Evolutionary conservation across 306 rosid species (phyloP).

Genomic region (Mimosa bimucronata): DNA sequence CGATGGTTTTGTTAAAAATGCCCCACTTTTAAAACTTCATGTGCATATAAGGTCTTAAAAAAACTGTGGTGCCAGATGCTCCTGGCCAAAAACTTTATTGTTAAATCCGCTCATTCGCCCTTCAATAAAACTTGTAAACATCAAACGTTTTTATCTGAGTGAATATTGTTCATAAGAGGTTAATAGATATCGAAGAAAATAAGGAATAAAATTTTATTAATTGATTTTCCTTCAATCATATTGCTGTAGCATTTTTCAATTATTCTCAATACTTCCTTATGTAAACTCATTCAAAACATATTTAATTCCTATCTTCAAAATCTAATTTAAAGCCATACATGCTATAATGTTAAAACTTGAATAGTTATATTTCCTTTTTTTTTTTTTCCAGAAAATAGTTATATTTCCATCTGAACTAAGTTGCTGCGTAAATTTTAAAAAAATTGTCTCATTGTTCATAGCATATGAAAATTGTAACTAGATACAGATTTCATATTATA

Average conservation of each 20-base stretch:
- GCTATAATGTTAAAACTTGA: background rate
- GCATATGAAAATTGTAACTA: background rate
- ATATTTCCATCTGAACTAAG: background rate
- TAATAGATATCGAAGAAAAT: no score
- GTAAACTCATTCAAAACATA: background rate
- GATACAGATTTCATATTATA: constrained; percentile 1
- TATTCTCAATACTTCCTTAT: background rate
- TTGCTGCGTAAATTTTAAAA: background rate
- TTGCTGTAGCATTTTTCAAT: background rate
- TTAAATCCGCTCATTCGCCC: no score
- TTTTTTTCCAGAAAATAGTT: no score
- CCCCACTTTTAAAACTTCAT: no score
- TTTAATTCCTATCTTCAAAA: background rate
- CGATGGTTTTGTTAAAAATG: no score
- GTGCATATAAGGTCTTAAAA: no score
- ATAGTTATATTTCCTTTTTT: no score
- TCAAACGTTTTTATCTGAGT: background rate
- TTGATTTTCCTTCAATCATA: background rate
- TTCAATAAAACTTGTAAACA: background rate
- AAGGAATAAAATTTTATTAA: no score
- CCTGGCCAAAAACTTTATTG: no score
- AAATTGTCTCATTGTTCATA: background rate
- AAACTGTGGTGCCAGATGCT: no score
- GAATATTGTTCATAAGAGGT: background rate
- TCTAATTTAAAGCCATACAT: background rate